Percentiles rank a stretch among this genome's conserved stretches.
phyloP scores from a whole-genome alignment of 2,329 filamentous ascomycete species.

The Claviceps capensis region DNA sequence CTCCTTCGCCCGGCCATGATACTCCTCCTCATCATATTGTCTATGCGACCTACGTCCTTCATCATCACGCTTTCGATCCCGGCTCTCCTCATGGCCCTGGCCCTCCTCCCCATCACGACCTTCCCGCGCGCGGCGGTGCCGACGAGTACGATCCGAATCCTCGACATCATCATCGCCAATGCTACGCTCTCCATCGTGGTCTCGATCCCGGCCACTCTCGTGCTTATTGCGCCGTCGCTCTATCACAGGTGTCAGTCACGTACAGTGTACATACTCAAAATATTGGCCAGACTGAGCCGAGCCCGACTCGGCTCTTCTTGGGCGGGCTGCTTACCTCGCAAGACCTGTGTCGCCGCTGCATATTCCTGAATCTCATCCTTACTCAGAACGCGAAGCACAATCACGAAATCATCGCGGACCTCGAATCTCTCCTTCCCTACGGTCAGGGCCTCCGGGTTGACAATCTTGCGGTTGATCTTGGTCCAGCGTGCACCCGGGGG shows the following conservation, averaged over 20 bases:
- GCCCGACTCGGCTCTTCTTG: no score
- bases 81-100: not conserved
- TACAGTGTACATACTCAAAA: no score
- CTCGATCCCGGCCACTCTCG: constrained; percentile 23
- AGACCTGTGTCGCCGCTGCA: constrained; percentile 64
- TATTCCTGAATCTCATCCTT: constrained; percentile 85
- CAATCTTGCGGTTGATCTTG: constrained; percentile 75
- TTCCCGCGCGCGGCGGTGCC: constrained; percentile 3
- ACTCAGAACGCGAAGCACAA: constrained; percentile 74
- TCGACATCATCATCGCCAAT: constrained; percentile 7
- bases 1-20: constrained; percentile 7
- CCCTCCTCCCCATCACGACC: constrained; percentile 10
- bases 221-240: constrained; percentile 20
- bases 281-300: no score
- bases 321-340: constrained; percentile 49
- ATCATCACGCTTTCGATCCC: constrained; percentile 4
- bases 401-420: constrained; percentile 84
- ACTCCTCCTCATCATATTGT: constrained; percentile 13
- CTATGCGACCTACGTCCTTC: constrained; percentile 11
- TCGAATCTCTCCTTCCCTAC: constrained; percentile 85
- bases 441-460: constrained; percentile 78
- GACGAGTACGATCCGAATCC: constrained; percentile 11
- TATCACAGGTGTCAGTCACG: constrained; percentile 2
- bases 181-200: constrained; percentile 2
- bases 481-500: constrained; percentile 79